These are phyloP conservation scores for Saturnispora silvae DNA, from an alignment of 805 yeast genomes.

Conservation along the genomic window DNA sequence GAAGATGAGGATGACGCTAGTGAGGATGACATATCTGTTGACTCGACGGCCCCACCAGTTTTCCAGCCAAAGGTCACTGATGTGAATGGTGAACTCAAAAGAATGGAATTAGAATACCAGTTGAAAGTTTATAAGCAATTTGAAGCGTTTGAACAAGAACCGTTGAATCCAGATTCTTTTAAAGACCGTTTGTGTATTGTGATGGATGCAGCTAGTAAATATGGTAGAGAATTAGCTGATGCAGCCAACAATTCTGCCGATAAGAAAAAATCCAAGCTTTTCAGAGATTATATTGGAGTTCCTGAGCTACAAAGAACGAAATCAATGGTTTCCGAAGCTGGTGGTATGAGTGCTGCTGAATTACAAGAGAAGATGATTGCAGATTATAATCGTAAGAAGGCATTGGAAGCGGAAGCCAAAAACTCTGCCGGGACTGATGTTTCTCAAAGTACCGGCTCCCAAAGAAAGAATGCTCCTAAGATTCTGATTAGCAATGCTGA, in stretches of 20 bases:
- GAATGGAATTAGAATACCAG: slow-evolving; percentile 19
- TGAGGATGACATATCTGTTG: slow-evolving; percentile 16
- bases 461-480: slow-evolving; percentile 9
- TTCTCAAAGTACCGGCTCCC: neutral
- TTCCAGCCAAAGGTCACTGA: slow-evolving; percentile 8
- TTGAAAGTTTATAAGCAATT: slow-evolving; percentile 20
- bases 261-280: slow-evolving; percentile 30
- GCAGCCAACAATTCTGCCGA: slow-evolving; percentile 25
- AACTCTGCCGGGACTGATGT: neutral
- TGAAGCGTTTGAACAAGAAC: slow-evolving; percentile 14
- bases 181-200: slow-evolving; percentile 22
- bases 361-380: slow-evolving; percentile 9
- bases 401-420: slow-evolving; percentile 3
- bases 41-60: slow-evolving; percentile 12
- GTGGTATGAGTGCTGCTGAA: slow-evolving; percentile 3
- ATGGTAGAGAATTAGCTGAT: slow-evolving; percentile 27
- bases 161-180: slow-evolving; percentile 21
- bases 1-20: too few relatives aligned
- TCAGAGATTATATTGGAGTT: slow-evolving; percentile 33
- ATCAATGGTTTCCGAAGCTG: slow-evolving; percentile 21
- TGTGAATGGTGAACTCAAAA: slow-evolving; percentile 15
- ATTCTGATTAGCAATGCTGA: slow-evolving; percentile 12
- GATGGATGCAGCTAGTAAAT: slow-evolving; percentile 24
- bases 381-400: slow-evolving; percentile 7
- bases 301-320: slow-evolving; percentile 22